Base-by-base conservation (phyloP, 352 stramenopile genomes). In the Phytopythium sindhum region DNA sequence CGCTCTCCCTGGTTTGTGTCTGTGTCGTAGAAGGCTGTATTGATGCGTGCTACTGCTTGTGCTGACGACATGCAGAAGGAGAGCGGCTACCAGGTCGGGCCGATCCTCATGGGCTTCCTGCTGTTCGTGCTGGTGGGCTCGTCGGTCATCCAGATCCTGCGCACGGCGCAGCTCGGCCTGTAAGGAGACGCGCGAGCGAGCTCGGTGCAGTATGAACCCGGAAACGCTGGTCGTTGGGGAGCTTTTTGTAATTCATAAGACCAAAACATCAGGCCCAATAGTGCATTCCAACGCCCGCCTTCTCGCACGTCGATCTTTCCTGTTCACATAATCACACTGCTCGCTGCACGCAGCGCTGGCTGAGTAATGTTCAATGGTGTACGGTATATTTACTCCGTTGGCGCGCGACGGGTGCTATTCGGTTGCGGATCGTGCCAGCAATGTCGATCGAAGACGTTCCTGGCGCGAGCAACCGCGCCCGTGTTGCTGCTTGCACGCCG, bases 51-150 rank as follows among this genome's bases (percentile, higher is more conserved):
- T 12, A 17, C 17, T 47, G 47, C n/a, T 55, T n/a, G 29, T 26
- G 11, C 24, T 55, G 1, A 37, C 28, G 26, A 56, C 12, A 17
- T 7, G 52, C 65, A 90, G 77, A 77, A 92, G 60, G 75, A 89
- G 50, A 83, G 71, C 45, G 75, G 81, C n/a, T 95, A 90, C 70
- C 77, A 78, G 29, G 56, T 96, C 23, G 88, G 88, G 23, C 88
- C 88, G 39, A 58, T 92, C 48, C 77, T 96, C 4, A 60, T 96
- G 55, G 88, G 81, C 39, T 95, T 96, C 72, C 92, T 96, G 65
- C 69, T 95, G 47, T 96, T 96, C 45, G 84, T 96, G 60, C 67
- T 96, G 10, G 84, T 95, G 45, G 88, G 88, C 37, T 96, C 88
- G 60, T 93, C 88, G 24, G 69, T 96, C 41, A 79, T 96, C 37